Conservation (phyloP, 2,329 filamentous ascomycete species). For the Sporothrix brunneoviolacea region DNA sequence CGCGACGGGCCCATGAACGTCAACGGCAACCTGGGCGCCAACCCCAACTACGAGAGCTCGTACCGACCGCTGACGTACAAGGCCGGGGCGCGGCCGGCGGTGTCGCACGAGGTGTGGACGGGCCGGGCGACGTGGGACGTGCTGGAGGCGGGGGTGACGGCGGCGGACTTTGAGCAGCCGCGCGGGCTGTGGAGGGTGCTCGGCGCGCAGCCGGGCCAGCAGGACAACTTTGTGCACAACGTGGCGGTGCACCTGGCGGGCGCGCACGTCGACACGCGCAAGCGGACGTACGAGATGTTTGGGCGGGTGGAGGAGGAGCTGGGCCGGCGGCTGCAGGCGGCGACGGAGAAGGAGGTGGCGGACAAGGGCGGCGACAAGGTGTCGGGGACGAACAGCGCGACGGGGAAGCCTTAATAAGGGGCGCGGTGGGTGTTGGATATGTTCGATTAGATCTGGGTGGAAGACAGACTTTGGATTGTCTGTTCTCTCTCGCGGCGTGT, state of each 20-base stretch:
- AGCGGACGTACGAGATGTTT: conserved; percentile 57
- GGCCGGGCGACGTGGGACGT: conserved; percentile 37
- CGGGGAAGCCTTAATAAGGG: not conserved
- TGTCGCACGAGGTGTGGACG: conserved; percentile 42
- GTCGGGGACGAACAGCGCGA: not conserved
- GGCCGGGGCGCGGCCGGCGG: conserved; percentile 32
- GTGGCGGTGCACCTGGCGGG: conserved; percentile 49
- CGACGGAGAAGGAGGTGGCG: conserved; percentile 41
- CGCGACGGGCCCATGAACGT: conserved; percentile 66
- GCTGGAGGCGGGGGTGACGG: conserved; percentile 37
- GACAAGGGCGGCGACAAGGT: not conserved
- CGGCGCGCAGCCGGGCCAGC: conserved; percentile 45
- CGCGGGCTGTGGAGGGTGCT: conserved; percentile 43
- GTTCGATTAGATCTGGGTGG: no score
- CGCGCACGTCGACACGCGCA: conserved; percentile 48
- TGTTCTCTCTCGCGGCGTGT: no score
- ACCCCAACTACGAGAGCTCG: conserved; percentile 51
- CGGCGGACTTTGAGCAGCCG: conserved; percentile 45
- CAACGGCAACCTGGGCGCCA: conserved; percentile 56
- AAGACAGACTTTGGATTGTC: no score
- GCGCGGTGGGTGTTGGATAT: no score
- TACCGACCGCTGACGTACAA: conserved; percentile 39
- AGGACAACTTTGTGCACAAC: conserved; percentile 55
- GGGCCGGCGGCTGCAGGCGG: conserved; percentile 44
- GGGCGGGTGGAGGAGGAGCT: conserved; percentile 46